Evolutionary conservation across 2,329 filamentous ascomycete species (phyloP), one percentile per base, ranked within the genome.

Genomic region (Aspergillus jensenii): DNA sequence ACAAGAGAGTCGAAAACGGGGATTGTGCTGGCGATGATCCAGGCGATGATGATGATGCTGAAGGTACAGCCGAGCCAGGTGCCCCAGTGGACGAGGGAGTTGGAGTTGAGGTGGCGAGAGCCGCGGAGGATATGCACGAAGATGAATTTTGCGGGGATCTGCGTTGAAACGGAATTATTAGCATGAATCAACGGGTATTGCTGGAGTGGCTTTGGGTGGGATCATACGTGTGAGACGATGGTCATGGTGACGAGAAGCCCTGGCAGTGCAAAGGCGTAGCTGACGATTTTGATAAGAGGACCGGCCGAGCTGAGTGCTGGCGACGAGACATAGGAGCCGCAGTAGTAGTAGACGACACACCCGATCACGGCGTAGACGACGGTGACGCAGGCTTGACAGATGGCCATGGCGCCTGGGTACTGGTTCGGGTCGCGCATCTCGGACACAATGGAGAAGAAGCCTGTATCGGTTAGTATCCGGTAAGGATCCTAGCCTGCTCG

Each of bases 301-400:
- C 78, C 78, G 1, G 78, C 78, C 23, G 75, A 78, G 1, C 77
- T 78, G 2, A 81, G 70, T 0, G 77, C 76, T 0, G 78, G 79
- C 0, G 76, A 78, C 0, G 77, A 71, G 9, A 81, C 74, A 46
- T 71, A 76, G 0, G 71, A 73, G 1, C 79, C 78, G 55, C 76
- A 78, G 61, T 67, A 80, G 60, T 72, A 74, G 67, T 80, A 81
- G 1, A 81, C 72, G 0, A 79, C 70, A 4, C 67, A 57, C 7
- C 70, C 70, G 35, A 76, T 68, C 6, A 67, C 60, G 7, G 69
- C 58, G 31, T 77, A 75, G 2, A 70, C 49, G 8, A 65, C 58
- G 1, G 65, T 70, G 12, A 78, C 68, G 14, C 62, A 49, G 19
- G 71, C 37, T 44, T 75, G 75, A 4, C 68, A 69, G 9, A 61